These are phyloP conservation scores for Diophrys appendiculata DNA, from an alignment of 73 alveolate species.

Conservation along the genomic window DNA sequence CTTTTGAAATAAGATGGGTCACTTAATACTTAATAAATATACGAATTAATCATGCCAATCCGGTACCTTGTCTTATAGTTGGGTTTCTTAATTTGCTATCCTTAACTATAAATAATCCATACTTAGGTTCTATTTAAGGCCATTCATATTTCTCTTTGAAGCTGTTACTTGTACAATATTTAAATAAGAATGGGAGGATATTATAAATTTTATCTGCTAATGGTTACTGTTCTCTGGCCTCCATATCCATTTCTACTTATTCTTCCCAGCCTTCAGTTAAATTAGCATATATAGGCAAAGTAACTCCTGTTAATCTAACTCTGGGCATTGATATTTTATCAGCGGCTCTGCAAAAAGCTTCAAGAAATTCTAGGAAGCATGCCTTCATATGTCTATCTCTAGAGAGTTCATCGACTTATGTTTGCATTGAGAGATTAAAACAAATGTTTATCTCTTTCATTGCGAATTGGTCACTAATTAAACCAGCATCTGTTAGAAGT, in stretches of 20 bases:
- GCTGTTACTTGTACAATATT: conserved; percentile 22
- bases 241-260: conserved; percentile 13
- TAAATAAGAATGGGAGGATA: conserved; percentile 30
- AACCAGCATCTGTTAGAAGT: conserved; percentile 23
- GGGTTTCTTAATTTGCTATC: not conserved
- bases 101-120: conserved; percentile 23
- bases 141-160: conserved; percentile 55
- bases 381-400: conserved; percentile 64
- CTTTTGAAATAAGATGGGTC: too few relatives aligned
- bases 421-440: conserved; percentile 68
- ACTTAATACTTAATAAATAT: too few relatives aligned
- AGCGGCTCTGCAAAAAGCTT: conserved; percentile 66
- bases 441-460: conserved; percentile 47
- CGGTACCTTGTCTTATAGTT: too few relatives aligned
- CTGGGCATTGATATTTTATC: conserved; percentile 33
- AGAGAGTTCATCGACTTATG: conserved; percentile 69
- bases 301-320: not conserved
- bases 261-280: not conserved
- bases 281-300: not conserved
- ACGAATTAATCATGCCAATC: too few relatives aligned
- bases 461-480: conserved; percentile 38
- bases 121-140: conserved; percentile 53
- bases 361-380: conserved; percentile 65
- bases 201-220: conserved; percentile 39
- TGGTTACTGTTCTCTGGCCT: conserved; percentile 13